Evolutionary conservation across 495 filamentous ascomycete genomes (phyloP).

Genomic region (Tuber aestivum): DNA sequence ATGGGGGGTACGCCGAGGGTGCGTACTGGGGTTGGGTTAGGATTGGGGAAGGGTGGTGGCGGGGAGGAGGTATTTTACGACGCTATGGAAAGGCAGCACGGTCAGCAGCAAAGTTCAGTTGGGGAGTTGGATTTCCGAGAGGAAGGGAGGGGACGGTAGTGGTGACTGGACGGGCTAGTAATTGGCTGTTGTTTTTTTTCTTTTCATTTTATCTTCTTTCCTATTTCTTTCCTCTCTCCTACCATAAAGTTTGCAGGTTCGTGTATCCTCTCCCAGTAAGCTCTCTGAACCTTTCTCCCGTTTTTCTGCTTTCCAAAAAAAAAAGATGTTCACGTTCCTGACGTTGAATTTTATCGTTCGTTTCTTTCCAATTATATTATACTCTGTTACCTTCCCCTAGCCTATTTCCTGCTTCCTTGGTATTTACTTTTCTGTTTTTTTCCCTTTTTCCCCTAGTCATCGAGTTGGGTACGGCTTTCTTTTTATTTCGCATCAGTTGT

Average conservation of each 20-base stretch:
- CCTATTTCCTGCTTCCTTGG: not conserved
- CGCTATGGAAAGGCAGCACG: not conserved
- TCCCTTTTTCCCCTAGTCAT: not conserved
- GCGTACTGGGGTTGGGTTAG: not conserved
- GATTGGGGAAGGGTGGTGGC: not conserved
- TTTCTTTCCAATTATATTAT: not conserved
- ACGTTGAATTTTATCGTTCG: not conserved
- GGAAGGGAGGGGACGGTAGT: slow-evolving; percentile 1
- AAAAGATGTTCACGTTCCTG: not conserved
- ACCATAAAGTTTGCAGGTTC: not conserved
- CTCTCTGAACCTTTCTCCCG: not conserved
- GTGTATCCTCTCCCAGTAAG: not conserved
- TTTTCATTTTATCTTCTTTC: not conserved
- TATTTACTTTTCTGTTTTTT: not conserved
- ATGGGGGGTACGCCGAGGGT: slow-evolving; percentile 1
- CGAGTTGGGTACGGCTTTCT: not conserved
- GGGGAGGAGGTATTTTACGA: slow-evolving; percentile 2
- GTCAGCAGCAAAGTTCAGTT: not conserved
- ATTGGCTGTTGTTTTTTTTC: not conserved
- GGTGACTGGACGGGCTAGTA: not conserved
- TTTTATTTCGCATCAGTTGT: not conserved
- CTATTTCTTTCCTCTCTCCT: not conserved
- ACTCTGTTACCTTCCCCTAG: not conserved
- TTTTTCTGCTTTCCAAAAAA: not conserved
- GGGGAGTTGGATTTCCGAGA: slow-evolving; percentile 1